These are phyloP conservation scores for Pouteria glomerata DNA, from an alignment of 148 eudicot species.

Conservation along the genomic window DNA sequence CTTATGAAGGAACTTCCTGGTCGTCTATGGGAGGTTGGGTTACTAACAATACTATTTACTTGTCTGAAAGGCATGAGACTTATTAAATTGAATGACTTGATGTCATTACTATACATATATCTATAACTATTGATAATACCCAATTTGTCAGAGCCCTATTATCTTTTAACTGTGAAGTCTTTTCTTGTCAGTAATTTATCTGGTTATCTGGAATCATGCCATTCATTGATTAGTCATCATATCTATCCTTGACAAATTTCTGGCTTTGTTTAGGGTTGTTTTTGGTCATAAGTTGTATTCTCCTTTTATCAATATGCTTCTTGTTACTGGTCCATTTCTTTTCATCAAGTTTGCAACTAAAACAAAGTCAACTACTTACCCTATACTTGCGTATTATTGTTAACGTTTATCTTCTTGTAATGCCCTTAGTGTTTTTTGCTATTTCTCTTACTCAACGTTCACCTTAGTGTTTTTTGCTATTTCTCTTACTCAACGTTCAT, in stretches of 20 bases:
- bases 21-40: conserved; percentile 89
- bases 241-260: background rate
- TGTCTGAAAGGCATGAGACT: background rate
- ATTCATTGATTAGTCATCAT: background rate
- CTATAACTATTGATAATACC: background rate
- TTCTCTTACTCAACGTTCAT: background rate
- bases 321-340: background rate
- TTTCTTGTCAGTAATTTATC: background rate
- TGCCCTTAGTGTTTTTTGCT: background rate
- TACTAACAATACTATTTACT: conserved; percentile 2
- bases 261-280: background rate
- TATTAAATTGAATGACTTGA: background rate
- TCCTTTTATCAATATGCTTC: background rate
- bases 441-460: background rate
- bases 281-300: too few relatives aligned
- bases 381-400: background rate
- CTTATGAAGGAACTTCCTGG: conserved; percentile 91
- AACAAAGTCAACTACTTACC: background rate
- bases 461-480: background rate
- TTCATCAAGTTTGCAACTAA: background rate
- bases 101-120: background rate
- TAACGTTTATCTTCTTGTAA: background rate
- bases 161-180: background rate
- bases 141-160: background rate
- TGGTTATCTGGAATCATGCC: background rate